Base-by-base conservation (phyloP, 2,329 filamentous ascomycete species). In the Aspergillus glaucus region DNA sequence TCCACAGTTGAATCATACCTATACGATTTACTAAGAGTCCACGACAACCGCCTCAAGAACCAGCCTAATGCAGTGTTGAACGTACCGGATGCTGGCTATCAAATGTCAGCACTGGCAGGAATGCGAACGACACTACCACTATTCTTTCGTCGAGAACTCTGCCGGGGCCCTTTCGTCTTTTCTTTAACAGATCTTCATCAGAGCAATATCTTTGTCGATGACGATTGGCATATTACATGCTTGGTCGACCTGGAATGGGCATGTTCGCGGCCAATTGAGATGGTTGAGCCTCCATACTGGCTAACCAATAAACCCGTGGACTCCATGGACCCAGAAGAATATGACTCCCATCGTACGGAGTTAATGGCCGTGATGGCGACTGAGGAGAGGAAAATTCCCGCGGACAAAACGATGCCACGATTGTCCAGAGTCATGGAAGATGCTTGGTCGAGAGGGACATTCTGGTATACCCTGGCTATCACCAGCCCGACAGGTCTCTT, bases 161-260 rank as follows among this genome's bases (percentile, higher is more conserved):
- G 26, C 26, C 26, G 26, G 26, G 26, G 26, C 1, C 26, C 26
- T 30, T 30, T 30, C 12, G 26, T 30, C 26, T 30, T 30, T 5
- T 30, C 26, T 4, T 30, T 30, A 12, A 30, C 69, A 5, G 71
- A 75, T 53, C 49, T 75, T 2, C 65, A 74, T 46, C 60, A 58
- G 45, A 70, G 67, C 48, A 65, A 66, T 30, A 59, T 65, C 5
- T 51, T 61, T 30, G 57, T 64, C 14, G 55, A 63, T 43, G 44
- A 53, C 1, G 26, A 61, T 2, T 64, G 62, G 62, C 50, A 64
- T 34, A 55, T 64, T 26, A 59, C 21, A 4, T 59, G 37, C 26
- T 24, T 63, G 1, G 50, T 63, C 4, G 59, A 63, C 44, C 49
- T 65, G 0, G 60, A 64, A 45, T 64, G 57, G 60, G 49, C 55